These are phyloP conservation scores for Mycena belliarum DNA, from an alignment of 768 basidiomycete genomes.

Conservation along the genomic window DNA sequence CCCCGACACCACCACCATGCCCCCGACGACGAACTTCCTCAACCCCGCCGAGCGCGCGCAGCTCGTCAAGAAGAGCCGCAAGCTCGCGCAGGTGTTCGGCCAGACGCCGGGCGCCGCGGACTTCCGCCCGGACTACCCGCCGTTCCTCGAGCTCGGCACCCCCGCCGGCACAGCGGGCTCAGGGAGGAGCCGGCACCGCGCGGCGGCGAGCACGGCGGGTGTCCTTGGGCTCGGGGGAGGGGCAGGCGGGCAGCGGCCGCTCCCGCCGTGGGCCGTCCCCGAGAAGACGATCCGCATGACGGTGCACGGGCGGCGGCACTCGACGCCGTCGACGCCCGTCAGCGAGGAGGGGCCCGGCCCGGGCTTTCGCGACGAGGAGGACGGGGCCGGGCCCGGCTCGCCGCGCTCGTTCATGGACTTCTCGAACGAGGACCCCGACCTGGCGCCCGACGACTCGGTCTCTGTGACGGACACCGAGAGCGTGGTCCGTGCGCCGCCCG, in stretches of 20 bases:
- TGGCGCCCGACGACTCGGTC: conserved; percentile 15
- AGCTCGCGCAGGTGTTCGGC: conserved; percentile 81
- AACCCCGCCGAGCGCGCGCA: conserved; percentile 67
- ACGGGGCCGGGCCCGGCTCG: background rate
- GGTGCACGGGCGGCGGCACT: conserved; percentile 39
- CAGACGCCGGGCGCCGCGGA: conserved; percentile 48
- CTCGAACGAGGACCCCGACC: background rate
- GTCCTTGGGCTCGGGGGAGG: too few relatives aligned
- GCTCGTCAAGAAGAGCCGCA: conserved; percentile 70
- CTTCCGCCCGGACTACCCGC: conserved; percentile 30
- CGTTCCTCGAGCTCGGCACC: conserved; percentile 26
- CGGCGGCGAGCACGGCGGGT: too few relatives aligned
- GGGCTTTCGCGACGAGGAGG: background rate
- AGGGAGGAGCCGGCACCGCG: conserved; percentile 14
- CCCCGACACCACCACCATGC: conserved; percentile 37
- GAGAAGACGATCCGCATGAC: conserved; percentile 29
- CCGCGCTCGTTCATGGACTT: conserved; percentile 52
- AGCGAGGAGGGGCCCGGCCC: background rate
- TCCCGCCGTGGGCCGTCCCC: conserved; percentile 34
- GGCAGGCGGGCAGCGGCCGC: conserved; percentile 6
- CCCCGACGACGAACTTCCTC: conserved; percentile 71
- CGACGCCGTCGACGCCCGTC: conserved; percentile 31
- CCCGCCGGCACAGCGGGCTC: conserved; percentile 14
- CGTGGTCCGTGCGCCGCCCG: background rate
- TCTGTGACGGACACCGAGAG: background rate